Evolutionary conservation across 2,329 filamentous ascomycete genomes (phyloP), one percentile per base, ranked within the genome.

Genomic region (Fusarium heterosporum): DNA sequence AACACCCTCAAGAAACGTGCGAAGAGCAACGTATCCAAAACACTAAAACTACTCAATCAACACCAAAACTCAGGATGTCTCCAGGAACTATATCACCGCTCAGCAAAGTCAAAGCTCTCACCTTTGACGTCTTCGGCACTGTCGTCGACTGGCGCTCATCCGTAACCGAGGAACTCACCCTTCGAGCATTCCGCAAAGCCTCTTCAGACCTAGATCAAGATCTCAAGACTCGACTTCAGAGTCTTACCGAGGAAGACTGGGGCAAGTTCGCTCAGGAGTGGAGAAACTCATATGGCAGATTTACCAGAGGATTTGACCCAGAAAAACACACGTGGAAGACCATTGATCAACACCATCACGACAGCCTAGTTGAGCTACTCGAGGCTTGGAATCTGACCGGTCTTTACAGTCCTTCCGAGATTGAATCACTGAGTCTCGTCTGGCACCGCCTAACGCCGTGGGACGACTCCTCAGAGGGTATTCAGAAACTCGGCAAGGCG

Each of bases 81-180:
- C 72, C 75, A 10, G 62, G 62, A 38, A 51, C 61, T 25, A 22
- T 67, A 2, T 71, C 73, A 0, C 73, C 75, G 3, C 69, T 79
- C 14, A 46, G 68, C 25, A 62, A 72, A 28, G 71, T 86, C 65
- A 87, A 87, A 68, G 90, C 86, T 9, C 80, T 93, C 32, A 83
- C 89, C 53, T 93, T 93, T 73, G 91, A 93, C 78, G 86, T 93
- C 71, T 93, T 94, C 76, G 91, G 91, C 68, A 96, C 93, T 2
- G 87, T 90, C 65, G 92, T 96, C 43, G 85, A 95, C 80, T 95
- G 92, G 91, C 89, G 91, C 56, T 82, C 81, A 38, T 87, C 88
- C 3, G 87, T 96, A 19, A 86, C 83, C 14, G 79, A 83, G 10
- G 85, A 87, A 53, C 84, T 96, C 46, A 75, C 78, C 25, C 73